These are phyloP conservation scores for Diospyros lotus DNA, from an alignment of 148 eudicot species.

Conservation along the genomic window DNA sequence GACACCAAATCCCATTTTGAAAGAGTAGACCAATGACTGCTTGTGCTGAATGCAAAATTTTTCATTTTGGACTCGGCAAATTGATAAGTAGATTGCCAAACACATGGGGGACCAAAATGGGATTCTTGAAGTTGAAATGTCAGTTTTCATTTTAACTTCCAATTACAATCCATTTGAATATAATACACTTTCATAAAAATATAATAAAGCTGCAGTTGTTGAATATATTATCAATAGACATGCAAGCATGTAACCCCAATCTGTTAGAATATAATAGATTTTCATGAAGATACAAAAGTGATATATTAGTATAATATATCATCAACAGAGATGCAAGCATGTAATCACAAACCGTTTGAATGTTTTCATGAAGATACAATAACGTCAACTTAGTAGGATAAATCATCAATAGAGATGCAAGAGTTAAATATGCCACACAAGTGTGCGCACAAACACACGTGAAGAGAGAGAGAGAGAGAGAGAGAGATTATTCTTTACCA, in stretches of 20 bases:
- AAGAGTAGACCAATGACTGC: neutral
- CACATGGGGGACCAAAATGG: neutral
- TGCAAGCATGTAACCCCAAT: neutral
- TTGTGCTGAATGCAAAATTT: neutral
- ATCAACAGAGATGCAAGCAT: no score
- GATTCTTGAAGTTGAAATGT: no score
- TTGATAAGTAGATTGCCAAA: neutral
- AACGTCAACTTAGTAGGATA: no score
- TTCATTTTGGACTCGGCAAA: neutral
- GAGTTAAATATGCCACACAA: no score
- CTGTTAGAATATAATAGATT: no score
- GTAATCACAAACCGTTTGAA: no score
- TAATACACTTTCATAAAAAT: neutral
- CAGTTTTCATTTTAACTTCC: no score
- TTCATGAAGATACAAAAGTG: no score
- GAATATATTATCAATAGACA: neutral
- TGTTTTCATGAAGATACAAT: no score
- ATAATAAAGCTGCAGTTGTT: neutral
- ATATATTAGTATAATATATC: no score
- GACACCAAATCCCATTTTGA: neutral
- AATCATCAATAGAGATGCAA: no score
- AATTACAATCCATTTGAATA: neutral
- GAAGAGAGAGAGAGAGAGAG: neutral
- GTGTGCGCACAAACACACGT: neutral
- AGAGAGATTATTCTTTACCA: constrained; percentile 42